Evolutionary conservation across 345 rosid genomes (phyloP), one percentile per base, ranked within the genome.

Genomic region (Barbarea vulgaris): DNA sequence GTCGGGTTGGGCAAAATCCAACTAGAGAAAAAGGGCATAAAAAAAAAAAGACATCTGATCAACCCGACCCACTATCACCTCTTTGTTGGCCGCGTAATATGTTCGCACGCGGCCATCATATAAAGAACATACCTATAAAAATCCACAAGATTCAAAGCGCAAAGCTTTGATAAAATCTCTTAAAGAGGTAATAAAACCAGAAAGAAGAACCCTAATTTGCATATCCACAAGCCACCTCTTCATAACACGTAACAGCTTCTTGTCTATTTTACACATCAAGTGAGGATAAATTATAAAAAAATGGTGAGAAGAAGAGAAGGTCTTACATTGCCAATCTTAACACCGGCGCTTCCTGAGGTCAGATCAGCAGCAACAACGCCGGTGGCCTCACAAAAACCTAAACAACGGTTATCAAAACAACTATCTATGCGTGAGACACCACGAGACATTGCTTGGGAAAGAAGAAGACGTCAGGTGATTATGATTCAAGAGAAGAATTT

Each of bases 361-460:
- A 1, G 86, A 82, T 66, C 90, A 82, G 14, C 69, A 81, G 72
- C 74, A 75, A 65, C 83, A 18, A 85, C 85, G 81, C 87, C 87
- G 0, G 53, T 79, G 70, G 78, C 69, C 22, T 86, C 87, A 4
- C 82, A 81, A 2, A 68, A 31, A 55, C 67, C 65, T 73, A 85
- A 80, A 67, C 87, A 77, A 53, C 50, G 74, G 21, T 50, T 94
- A 70, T 83, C 89, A 5, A 92, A 88, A 78, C 99, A 95, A 73
- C 77, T 92, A 19, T 92, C 97, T 0, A 83, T 92, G 96, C 79
- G 89, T 14, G 97, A 90, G 87, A 87, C 96, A 0, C 83, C 87
- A 3, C 80, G 91, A 3, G 97, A 92, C 55, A 51, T 84, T 5
- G 93, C 92, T 4, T 94, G 98, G 98, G 97, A 94, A 85, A 90